Conservation (phyloP, 768 basidiomycete species). For the Psilocybe sp. region DNA sequence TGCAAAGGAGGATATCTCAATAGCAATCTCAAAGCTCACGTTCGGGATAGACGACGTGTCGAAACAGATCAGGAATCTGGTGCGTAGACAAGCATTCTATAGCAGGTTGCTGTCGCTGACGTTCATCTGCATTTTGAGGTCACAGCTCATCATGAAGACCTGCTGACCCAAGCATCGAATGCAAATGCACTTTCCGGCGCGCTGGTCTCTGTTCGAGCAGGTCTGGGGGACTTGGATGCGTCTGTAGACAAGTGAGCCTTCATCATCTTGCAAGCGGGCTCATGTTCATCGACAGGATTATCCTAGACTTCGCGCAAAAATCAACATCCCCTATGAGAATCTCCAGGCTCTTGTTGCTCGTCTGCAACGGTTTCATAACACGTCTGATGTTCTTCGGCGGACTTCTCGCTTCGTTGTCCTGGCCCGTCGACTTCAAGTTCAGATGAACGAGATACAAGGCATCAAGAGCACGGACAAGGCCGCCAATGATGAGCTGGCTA, state of each 20-base stretch:
- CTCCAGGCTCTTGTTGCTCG: conserved; percentile 69
- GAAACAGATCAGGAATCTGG: conserved; percentile 84
- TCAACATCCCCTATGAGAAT: conserved; percentile 78
- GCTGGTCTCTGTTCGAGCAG: conserved; percentile 61
- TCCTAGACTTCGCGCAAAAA: conserved; percentile 76
- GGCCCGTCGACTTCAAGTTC: conserved; percentile 75
- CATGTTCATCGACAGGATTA: conserved; percentile 17
- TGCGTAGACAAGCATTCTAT: conserved; percentile 33
- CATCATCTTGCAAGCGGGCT: not conserved
- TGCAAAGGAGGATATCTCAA: conserved; percentile 82
- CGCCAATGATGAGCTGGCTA: conserved; percentile 16
- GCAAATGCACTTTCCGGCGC: conserved; percentile 71
- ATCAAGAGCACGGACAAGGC: conserved; percentile 16
- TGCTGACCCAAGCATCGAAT: conserved; percentile 79
- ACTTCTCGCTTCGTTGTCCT: conserved; percentile 84
- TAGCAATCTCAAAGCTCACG: conserved; percentile 85
- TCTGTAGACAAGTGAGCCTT: conserved; percentile 71
- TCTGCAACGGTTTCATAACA: conserved; percentile 77
- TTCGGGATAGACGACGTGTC: conserved; percentile 89
- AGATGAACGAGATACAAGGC: conserved; percentile 72
- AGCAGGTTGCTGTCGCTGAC: conserved; percentile 6
- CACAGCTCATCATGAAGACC: conserved; percentile 75
- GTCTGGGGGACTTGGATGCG: conserved; percentile 69
- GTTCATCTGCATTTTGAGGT: conserved; percentile 46
- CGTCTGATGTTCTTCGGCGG: conserved; percentile 80